Evolutionary conservation across 148 eudicot genomes (phyloP).

Genomic region (Camellia lanceoleosa): DNA sequence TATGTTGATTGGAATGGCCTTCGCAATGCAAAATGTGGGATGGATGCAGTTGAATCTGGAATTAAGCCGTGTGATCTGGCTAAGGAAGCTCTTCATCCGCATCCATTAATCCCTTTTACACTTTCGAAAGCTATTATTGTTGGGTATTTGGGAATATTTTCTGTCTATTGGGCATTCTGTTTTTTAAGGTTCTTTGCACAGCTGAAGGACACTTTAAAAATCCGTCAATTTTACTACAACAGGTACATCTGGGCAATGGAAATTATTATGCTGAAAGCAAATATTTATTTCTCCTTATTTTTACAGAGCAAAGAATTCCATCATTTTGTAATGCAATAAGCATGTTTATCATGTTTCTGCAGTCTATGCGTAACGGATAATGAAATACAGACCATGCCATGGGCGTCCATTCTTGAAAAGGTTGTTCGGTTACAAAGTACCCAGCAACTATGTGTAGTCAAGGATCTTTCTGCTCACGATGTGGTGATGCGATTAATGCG

Average conservation of each 20-base stretch:
- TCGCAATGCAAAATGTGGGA: conserved; percentile 93
- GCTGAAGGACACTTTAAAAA: conserved; percentile 66
- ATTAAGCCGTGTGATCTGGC: conserved; percentile 78
- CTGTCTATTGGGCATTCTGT: conserved; percentile 78
- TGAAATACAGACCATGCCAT: conserved; percentile 88
- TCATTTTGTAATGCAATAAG: background rate
- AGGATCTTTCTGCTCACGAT: conserved; percentile 89
- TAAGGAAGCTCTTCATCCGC: conserved; percentile 83
- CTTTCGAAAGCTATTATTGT: conserved; percentile 71
- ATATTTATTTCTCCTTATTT: background rate
- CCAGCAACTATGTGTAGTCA: conserved; percentile 74
- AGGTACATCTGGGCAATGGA: conserved; percentile 42
- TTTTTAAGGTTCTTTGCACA: conserved; percentile 86
- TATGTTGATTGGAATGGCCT: conserved; percentile 97
- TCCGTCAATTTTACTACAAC: conserved; percentile 75
- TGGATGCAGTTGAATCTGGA: conserved; percentile 88
- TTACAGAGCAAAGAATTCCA: no score
- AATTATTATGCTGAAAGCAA: background rate
- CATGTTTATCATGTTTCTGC: conserved; percentile 31
- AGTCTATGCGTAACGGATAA: conserved; percentile 84
- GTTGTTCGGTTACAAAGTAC: conserved; percentile 64
- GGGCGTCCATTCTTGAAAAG: conserved; percentile 85
- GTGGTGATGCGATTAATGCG: conserved; percentile 91
- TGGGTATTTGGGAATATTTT: conserved; percentile 82
- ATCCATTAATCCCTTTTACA: conserved; percentile 84